Conservation (phyloP, 805 yeast species). For the Candida hispaniensis region DNA sequence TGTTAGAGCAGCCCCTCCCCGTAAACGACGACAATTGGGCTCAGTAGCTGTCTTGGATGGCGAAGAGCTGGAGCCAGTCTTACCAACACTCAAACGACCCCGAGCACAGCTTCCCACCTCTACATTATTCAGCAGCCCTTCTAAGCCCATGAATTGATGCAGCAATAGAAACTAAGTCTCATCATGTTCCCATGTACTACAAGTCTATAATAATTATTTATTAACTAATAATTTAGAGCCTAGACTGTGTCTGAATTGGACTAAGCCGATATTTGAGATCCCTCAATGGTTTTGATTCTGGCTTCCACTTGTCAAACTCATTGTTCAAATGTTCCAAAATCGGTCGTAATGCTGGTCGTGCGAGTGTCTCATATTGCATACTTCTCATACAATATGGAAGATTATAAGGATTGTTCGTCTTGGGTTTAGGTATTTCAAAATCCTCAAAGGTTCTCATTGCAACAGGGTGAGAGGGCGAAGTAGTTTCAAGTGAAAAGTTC, state of each 20-base stretch:
- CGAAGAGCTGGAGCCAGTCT: too few relatives aligned
- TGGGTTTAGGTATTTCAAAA: conserved; percentile 46
- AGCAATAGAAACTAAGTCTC: too few relatives aligned
- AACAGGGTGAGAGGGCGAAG: conserved; percentile 37
- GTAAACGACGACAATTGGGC: too few relatives aligned
- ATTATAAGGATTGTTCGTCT: conserved; percentile 63
- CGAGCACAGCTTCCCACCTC: too few relatives aligned
- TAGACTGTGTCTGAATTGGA: conserved; percentile 33
- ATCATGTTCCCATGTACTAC: too few relatives aligned
- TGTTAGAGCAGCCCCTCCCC: too few relatives aligned
- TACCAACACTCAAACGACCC: too few relatives aligned
- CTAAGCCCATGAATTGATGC: too few relatives aligned
- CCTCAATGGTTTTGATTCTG: conserved; percentile 68
- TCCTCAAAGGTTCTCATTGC: conserved; percentile 19
- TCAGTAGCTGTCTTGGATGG: too few relatives aligned
- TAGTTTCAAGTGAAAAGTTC: conserved; percentile 63
- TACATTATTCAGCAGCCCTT: too few relatives aligned
- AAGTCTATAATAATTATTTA: too few relatives aligned
- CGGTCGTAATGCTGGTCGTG: conserved; percentile 35
- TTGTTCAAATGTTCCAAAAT: conserved; percentile 52
- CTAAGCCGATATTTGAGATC: conserved; percentile 73
- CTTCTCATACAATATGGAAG: conserved; percentile 93
- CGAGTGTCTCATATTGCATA: conserved; percentile 48
- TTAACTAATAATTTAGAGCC: conserved; percentile 10
- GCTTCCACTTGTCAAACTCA: conserved; percentile 79